Percentiles rank a stretch among this genome's conserved stretches.
Evolutionary conservation across 805 yeast species (phyloP).

Genomic region (Candida pini): DNA sequence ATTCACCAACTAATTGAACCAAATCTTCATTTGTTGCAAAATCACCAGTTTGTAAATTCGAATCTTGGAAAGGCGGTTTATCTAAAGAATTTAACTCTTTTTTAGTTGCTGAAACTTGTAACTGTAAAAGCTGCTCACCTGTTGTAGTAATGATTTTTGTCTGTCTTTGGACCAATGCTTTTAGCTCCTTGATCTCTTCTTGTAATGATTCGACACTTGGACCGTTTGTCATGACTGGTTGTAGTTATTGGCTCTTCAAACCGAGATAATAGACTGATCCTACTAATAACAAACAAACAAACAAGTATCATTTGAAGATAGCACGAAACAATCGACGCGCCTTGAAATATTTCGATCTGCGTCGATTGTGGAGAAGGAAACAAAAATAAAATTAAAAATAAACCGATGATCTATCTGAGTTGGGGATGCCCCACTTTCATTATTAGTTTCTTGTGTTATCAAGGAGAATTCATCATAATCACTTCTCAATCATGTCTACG

Average conservation of each 20-base stretch:
- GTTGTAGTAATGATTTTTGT: conserved; percentile 62
- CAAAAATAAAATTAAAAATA: too few species aligned
- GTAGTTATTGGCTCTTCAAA: conserved; percentile 40
- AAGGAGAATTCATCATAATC: too few species aligned
- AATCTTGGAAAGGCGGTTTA: conserved; percentile 28
- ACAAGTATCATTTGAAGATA: too few species aligned
- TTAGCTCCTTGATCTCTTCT: conserved; percentile 46
- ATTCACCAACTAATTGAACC: conserved; percentile 80
- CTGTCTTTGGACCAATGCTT: conserved; percentile 57
- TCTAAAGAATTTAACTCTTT: conserved; percentile 20
- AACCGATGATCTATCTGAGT: too few species aligned
- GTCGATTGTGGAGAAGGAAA: too few species aligned
- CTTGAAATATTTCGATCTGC: too few species aligned
- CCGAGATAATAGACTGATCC: conserved; percentile 14
- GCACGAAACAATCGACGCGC: too few species aligned
- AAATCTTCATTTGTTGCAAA: conserved; percentile 79
- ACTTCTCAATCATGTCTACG: too few species aligned
- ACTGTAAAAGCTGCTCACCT: conserved; percentile 68
- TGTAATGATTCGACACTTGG: conserved; percentile 31
- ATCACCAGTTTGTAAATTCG: too few species aligned
- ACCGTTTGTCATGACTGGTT: conserved; percentile 53
- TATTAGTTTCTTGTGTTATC: too few species aligned
- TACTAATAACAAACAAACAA: too few species aligned
- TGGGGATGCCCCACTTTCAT: too few species aligned
- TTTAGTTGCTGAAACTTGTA: conserved; percentile 57